Evolutionary conservation across 2,329 filamentous ascomycete genomes (phyloP), one percentile per base, ranked within the genome.

Genomic region (Aspergillus pseudoterreus): DNA sequence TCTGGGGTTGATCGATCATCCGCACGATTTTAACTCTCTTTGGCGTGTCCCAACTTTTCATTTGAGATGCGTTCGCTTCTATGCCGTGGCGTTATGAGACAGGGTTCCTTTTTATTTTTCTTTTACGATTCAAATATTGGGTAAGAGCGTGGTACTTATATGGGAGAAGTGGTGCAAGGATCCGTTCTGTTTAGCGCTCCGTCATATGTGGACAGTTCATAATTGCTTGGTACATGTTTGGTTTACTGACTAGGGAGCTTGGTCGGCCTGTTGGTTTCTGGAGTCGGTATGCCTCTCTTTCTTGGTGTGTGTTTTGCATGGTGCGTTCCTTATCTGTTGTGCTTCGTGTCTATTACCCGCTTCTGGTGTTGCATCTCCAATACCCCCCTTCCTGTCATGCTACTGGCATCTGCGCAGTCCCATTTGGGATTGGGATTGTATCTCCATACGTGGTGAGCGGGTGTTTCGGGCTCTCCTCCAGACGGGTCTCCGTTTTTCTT

Each of bases 1-100:
- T 96, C 61, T 97, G 92, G 92, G 92, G 92, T 63, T 96, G 85
- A 65, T 53, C 6, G 32, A 38, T 42, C 30, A n/a, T 17, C 30
- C 46, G 24, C 24, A 30, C 17, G 39, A 24, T 36, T 27, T 32
- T 5, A 22, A 22, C 22, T 6, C 6, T 22, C 5, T 47, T 50
- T n/a, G 33, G 41, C 44, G 43, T 14, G 44, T 43, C 38, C 38
- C 50, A 50, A 44, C 19, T 44, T 50, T 56, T 49, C 43, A 49
- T 57, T 57, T 52, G 43, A 54, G 51, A 47, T 52, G 49, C 55
- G 53, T 57, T 60, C 52, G 51, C 50, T 60, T 56, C 51, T 55
- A 46, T 52, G 51, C 49, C 43, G 54, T 56, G 66, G 66, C 65
- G 65, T 68, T 68, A 52, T 54, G 53, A 58, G 56, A 57, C 44